phyloP scores from a whole-genome alignment of 2,329 filamentous ascomycete genomes.

The Penicillium aurantiogriseum region DNA sequence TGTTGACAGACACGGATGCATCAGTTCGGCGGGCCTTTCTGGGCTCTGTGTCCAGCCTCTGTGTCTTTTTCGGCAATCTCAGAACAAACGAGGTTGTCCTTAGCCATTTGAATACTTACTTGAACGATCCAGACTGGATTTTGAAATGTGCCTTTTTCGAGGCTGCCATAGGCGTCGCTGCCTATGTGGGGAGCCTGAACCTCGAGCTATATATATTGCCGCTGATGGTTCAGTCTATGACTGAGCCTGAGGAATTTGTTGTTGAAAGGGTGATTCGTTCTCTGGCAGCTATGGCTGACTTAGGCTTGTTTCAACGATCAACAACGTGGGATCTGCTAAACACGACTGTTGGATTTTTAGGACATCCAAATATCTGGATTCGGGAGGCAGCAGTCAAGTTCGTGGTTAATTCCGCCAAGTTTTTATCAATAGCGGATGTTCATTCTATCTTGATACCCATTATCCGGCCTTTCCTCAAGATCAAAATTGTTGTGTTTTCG shows the following conservation, averaged over 20 bases:
- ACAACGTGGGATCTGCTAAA: slow-evolving; percentile 87
- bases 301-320: slow-evolving; percentile 80
- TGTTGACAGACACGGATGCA: slow-evolving; percentile 82
- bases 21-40: slow-evolving; percentile 88
- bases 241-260: slow-evolving; percentile 90
- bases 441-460: slow-evolving; percentile 81
- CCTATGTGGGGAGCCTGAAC: slow-evolving; percentile 83
- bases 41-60: slow-evolving; percentile 85
- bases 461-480: slow-evolving; percentile 77
- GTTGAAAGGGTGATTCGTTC: slow-evolving; percentile 87
- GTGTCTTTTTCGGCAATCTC: slow-evolving; percentile 90
- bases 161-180: slow-evolving; percentile 86
- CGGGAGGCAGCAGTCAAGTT: slow-evolving; percentile 85
- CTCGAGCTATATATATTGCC: slow-evolving; percentile 94
- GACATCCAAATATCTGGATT: slow-evolving; percentile 96
- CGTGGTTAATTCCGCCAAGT: slow-evolving; percentile 71
- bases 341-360: slow-evolving; percentile 76
- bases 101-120: slow-evolving; percentile 92
- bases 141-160: slow-evolving; percentile 96
- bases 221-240: slow-evolving; percentile 90
- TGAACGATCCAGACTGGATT: slow-evolving; percentile 96
- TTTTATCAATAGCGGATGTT: slow-evolving; percentile 74
- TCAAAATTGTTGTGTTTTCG: slow-evolving; percentile 65
- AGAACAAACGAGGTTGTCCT: slow-evolving; percentile 94
- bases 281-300: slow-evolving; percentile 78